Evolutionary conservation across 805 yeast genomes (phyloP), one percentile per base, ranked within the genome.

Genomic region (Hanseniaspora lindneri): DNA sequence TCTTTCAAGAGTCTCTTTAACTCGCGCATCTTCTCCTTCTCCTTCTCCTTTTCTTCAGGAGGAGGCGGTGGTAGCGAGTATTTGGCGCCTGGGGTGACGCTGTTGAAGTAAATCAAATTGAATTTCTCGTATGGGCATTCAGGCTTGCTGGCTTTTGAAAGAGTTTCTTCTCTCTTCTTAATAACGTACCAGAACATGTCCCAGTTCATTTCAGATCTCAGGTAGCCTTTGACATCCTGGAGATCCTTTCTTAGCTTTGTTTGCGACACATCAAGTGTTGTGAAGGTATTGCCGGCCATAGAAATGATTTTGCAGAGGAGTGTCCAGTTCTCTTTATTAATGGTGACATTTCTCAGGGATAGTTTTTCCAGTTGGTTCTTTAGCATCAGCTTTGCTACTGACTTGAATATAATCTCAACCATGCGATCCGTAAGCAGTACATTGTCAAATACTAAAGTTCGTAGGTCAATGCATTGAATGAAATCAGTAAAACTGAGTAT

Each of bases 401-500:
- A 21, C 19, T 39, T 44, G 28, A 88, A 65, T n/a, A 89, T 61
- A 21, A 81, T 76, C 55, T 77, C 71, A 50, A 87, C 72, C 85
- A 87, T 89, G 49, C 81, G 87, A 19, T 74, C 71, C 1, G 88
- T 74, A 47, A 89, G 64, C 5, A 74, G 65, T 17, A 83, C 87
- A 34, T 92, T 89, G 64, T 88, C 96, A 50, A 89, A 71, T 0
- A 83, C 72, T 3, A 89, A 65, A 52, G 80, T 76, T 40, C 79
- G 74, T 28, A 88, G 74, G 9, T 49, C 47, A 0, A 89, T 92
- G 50, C 87, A 79, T 35, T 95, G 68, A 37, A 87, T 69, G 57
- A 88, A 89, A 63, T 88, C 97, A 11, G 94, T 77, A 62, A 89
- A 85, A 3, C 96, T 79, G 52, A 84, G 75, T 21, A 88, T 74